These are phyloP conservation scores for Erodium texanum DNA, from an alignment of 441 rosid genomes.

Conservation along the genomic window DNA sequence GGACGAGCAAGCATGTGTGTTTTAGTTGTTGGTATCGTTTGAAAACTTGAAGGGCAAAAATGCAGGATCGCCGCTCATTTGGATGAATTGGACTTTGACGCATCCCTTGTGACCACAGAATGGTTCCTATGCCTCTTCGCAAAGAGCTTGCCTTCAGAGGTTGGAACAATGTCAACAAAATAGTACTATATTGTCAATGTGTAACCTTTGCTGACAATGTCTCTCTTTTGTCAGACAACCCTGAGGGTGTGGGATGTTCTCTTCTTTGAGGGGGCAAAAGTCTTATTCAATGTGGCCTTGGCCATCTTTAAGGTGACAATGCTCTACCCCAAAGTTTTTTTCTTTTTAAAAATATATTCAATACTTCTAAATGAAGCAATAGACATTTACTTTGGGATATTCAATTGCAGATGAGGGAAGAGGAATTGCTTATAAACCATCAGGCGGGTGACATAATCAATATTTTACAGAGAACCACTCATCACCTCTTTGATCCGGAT, in stretches of 20 bases:
- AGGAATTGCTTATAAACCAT: slow-evolving; percentile 69
- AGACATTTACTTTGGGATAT: not conserved
- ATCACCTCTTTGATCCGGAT: slow-evolving; percentile 91
- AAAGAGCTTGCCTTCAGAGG: slow-evolving; percentile 98
- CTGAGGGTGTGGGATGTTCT: slow-evolving; percentile 96
- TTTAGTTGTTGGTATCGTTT: slow-evolving; percentile 3
- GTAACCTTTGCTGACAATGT: slow-evolving; percentile 5
- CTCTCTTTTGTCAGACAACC: slow-evolving; percentile 53
- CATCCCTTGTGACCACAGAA: slow-evolving; percentile 93
- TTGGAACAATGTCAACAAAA: slow-evolving; percentile 17
- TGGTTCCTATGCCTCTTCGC: slow-evolving; percentile 98
- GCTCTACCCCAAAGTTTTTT: not conserved
- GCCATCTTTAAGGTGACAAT: slow-evolving; percentile 79
- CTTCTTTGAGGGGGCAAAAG: slow-evolving; percentile 93
- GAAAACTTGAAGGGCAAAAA: slow-evolving; percentile 14
- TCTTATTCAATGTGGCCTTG: slow-evolving; percentile 90
- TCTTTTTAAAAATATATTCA: not conserved
- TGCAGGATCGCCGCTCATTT: slow-evolving; percentile 82
- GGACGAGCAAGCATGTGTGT: too few relatives aligned
- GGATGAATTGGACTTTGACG: slow-evolving; percentile 84
- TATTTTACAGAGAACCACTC: slow-evolving; percentile 74
- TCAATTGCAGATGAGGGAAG: slow-evolving; percentile 77
- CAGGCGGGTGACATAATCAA: slow-evolving; percentile 91
- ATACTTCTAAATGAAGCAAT: not conserved
- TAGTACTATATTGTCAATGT: not conserved